Evolutionary conservation across 805 yeast species (phyloP), one percentile per base, ranked within the genome.

Genomic region (Yamadazyma laniorum): DNA sequence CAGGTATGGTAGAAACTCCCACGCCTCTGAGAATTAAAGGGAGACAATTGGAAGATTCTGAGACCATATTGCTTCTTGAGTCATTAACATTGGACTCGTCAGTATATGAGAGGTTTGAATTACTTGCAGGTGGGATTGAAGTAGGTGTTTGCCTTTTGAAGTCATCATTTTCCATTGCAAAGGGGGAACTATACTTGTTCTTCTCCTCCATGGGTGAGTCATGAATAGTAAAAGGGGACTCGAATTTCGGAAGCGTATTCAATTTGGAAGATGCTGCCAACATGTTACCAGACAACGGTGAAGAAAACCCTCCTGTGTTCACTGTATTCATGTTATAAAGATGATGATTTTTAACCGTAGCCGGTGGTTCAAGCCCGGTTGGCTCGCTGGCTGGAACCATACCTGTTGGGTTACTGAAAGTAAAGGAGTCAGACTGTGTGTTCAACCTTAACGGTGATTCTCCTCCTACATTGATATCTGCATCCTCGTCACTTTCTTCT

Each of bases 21-120:
- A 82, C 74, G 29, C 80, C 76, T 42, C 90, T 62, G 18, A 85
- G 57, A 8, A 85, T 66, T 58, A 85, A 77, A 1, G 89, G 90
- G 23, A 84, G 56, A 59, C 81, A 80, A 46, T 81, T 83, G 5
- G 85, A 61, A 0, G 72, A 59, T 36, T 67, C 72, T 2, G 61
- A 47, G 1, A 49, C 42, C 18, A 32, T 17, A 16, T 28, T 22
- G 9, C 17, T 19, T 14, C 23, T 31, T 7, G 18, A 22, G 11
- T 11, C 23, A 9, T 17, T 19, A 17, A 18, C 18, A 5, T 11
- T 15, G 18, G 34, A 23, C 2, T 16, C 11, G 18, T 30, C 19
- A 11, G 41, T 16, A 11, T n/a, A 5, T 11, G 23, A 18, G 6
- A 18, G 8, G 18, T 8, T 30, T 17, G 18, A 9, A 15, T 21